Conservation (phyloP, 2,329 filamentous ascomycete genomes). For the Fusarium armeniacum region DNA sequence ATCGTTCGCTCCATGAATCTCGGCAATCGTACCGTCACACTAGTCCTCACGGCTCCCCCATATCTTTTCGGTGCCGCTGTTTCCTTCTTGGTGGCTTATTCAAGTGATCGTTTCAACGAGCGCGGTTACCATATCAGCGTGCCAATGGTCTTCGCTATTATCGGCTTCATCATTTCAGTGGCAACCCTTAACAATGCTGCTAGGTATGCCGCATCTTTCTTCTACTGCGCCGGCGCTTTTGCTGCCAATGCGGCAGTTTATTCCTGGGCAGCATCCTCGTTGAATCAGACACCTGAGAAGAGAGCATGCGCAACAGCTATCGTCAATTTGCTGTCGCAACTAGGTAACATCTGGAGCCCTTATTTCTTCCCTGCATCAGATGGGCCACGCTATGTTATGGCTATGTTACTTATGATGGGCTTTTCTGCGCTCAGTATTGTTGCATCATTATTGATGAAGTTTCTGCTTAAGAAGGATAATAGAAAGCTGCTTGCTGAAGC, state of each 20-base stretch:
- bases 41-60: conserved; percentile 8
- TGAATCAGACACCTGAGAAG: conserved; percentile 48
- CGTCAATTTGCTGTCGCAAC: conserved; percentile 42
- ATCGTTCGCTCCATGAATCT: conserved; percentile 13
- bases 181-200: conserved; percentile 41
- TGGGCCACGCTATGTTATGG: conserved; percentile 44
- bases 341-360: conserved; percentile 49
- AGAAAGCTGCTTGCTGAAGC: conserved; percentile 1
- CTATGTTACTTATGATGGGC: conserved; percentile 46
- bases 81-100: conserved; percentile 41
- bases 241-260: conserved; percentile 39
- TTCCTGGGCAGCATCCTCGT: conserved; percentile 36
- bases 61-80: conserved; percentile 6
- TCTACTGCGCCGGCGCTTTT: conserved; percentile 44
- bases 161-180: conserved; percentile 45
- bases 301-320: conserved; percentile 46
- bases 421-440: conserved; percentile 17
- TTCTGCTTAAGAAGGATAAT: conserved; percentile 1
- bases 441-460: neutral
- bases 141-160: conserved; percentile 27
- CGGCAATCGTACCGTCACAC: conserved; percentile 7
- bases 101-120: conserved; percentile 41
- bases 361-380: conserved; percentile 49
- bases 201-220: conserved; percentile 40
- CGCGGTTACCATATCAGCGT: conserved; percentile 43